Base-by-base conservation (phyloP, 306 rosid species). In the Morella rubra region DNA sequence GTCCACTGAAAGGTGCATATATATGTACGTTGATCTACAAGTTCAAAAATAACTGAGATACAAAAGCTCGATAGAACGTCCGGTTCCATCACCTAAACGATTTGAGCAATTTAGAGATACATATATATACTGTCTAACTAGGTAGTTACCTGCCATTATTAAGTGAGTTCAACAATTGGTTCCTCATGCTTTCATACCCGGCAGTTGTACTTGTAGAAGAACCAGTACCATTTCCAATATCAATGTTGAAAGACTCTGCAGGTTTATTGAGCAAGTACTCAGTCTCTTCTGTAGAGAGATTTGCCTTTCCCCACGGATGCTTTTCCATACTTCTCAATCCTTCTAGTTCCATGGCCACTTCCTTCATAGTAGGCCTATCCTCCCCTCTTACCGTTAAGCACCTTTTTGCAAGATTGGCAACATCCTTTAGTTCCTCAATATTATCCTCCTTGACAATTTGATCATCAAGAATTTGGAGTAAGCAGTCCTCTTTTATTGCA, bases 281-380 rank as follows among this genome's bases (percentile, higher is more conserved):
- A 15, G 54, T 75, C 67, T 75, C 82, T 37, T 77, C 76, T 42
- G 22, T 18, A 42, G 56, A 13, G 1, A 4, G 0, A n/a, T 62
- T 46, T 9, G 5, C 51, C 14, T 53, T 47, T 68, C 9, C 66
- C 89, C 83, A 79, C 14, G 68, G 41, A 5, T 75, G 81, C 9
- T 56, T 52, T 67, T 9, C 77, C 58, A 14, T 18, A 20, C 64
- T 64, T 62, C 74, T 55, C 24, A 84, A 19, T 42, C 90, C 77
- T 18, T 89, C 89, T 1, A 89, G 56, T 55, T 81, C 82, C 69
- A 20, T 76, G 19, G 87, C 87, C 18, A 87, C 87, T 76, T 89
- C 83, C 81, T 85, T 89, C 91, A 89, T 89, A 9, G 74, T 73
- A 1, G 91, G 93, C 3, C 93, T 82, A 16, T 87, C 93, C 71